These are phyloP conservation scores for Aspergillus hiratsukae DNA, from an alignment of 2,329 filamentous ascomycete species.

Conservation along the genomic window DNA sequence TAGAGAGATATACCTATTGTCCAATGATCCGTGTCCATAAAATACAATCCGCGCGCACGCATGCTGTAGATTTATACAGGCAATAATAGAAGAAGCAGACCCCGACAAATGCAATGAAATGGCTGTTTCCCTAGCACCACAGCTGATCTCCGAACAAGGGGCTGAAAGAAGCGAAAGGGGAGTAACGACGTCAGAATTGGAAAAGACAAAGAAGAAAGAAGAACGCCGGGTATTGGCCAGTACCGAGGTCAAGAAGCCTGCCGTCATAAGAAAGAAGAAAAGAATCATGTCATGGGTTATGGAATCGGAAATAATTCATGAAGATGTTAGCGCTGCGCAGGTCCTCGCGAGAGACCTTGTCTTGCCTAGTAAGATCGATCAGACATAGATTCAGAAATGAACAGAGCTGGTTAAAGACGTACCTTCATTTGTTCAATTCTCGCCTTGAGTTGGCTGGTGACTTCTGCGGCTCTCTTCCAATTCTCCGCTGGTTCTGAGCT, in stretches of 20 bases:
- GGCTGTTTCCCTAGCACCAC: slow-evolving; percentile 3
- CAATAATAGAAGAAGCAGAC: slow-evolving; percentile 2
- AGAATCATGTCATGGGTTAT: slow-evolving; percentile 15
- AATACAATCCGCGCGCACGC: slow-evolving; percentile 2
- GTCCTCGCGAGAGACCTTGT: slow-evolving; percentile 41
- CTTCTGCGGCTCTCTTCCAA: slow-evolving; percentile 95
- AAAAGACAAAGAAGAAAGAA: slow-evolving; percentile 5
- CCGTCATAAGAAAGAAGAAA: neutral
- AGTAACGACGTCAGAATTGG: neutral
- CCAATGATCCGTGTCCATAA: neutral
- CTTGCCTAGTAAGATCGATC: slow-evolving; percentile 31
- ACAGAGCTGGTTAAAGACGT: slow-evolving; percentile 4
- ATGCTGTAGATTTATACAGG: neutral
- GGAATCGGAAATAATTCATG: slow-evolving; percentile 16
- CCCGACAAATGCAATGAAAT: slow-evolving; percentile 14
- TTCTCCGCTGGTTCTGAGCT: slow-evolving; percentile 68
- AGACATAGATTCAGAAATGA: neutral
- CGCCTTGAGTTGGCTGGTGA: slow-evolving; percentile 94
- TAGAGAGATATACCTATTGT: neutral
- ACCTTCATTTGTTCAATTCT: slow-evolving; percentile 98
- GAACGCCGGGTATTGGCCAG: slow-evolving; percentile 1
- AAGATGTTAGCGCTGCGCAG: slow-evolving; percentile 32
- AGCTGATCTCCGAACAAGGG: slow-evolving; percentile 1
- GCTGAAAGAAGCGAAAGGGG: neutral
- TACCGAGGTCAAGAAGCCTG: neutral